A percentile compares a stretch with the other conserved stretches of the same genome.
Conservation (phyloP, 1,284 basidiomycete species). For the Rhodofomes roseus region DNA sequence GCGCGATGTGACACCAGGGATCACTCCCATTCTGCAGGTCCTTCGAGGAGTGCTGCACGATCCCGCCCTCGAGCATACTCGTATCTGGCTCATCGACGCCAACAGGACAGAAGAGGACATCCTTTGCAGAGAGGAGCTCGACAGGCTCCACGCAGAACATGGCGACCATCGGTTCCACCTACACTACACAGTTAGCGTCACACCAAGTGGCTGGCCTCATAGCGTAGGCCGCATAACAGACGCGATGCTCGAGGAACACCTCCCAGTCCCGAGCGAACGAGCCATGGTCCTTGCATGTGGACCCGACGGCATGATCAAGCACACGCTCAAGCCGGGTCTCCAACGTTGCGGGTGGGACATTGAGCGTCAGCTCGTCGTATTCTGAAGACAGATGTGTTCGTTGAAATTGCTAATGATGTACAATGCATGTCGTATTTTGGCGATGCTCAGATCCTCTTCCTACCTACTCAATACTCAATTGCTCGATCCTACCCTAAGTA, state of each 20-base stretch:
- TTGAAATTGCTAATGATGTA: neutral
- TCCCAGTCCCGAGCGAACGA: slow-evolving; percentile 36
- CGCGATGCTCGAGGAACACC: slow-evolving; percentile 35
- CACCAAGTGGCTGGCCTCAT: slow-evolving; percentile 37
- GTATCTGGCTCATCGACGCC: slow-evolving; percentile 50
- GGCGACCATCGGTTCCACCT: slow-evolving; percentile 38
- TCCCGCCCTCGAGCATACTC: slow-evolving; percentile 32
- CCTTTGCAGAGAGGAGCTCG: slow-evolving; percentile 49
- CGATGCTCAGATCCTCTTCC: neutral
- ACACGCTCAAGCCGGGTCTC: slow-evolving; percentile 25
- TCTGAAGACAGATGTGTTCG: slow-evolving; percentile 13
- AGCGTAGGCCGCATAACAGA: slow-evolving; percentile 42
- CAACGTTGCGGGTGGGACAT: slow-evolving; percentile 27
- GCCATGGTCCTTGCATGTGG: slow-evolving; percentile 51
- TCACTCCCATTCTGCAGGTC: slow-evolving; percentile 59
- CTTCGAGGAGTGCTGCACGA: slow-evolving; percentile 48
- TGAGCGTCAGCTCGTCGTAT: slow-evolving; percentile 23
- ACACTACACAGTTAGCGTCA: slow-evolving; percentile 41
- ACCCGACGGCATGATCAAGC: slow-evolving; percentile 40
- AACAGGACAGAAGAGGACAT: slow-evolving; percentile 54
- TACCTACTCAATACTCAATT: no score
- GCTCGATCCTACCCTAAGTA: neutral
- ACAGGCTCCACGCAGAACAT: slow-evolving; percentile 33
- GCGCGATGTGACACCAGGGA: slow-evolving; percentile 32
- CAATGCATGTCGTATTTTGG: neutral